Evolutionary conservation across 2,329 filamentous ascomycete genomes (phyloP).

Genomic region (Rhinocladiella similis): DNA sequence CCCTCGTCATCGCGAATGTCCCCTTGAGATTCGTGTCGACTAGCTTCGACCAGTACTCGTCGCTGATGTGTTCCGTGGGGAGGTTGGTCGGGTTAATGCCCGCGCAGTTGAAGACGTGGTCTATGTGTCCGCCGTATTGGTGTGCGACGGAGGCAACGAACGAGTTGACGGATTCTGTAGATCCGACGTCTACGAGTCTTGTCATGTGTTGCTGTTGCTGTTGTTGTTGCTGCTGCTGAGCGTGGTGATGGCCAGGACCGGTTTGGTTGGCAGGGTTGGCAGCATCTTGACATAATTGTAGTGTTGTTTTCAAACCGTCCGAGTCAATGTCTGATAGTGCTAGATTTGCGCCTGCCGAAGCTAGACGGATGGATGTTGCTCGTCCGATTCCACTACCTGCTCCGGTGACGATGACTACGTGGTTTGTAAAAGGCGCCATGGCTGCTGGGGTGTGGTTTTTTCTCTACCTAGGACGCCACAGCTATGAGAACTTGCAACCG

Average conservation of each 20-base stretch:
- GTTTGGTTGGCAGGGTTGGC: no score
- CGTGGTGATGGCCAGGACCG: no score
- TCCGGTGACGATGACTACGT: conserved; percentile 51
- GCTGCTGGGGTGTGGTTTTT: no score
- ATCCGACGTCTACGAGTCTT: conserved; percentile 23
- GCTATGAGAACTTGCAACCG: no score
- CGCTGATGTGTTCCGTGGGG: conserved; percentile 41
- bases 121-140: conserved; percentile 20
- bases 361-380: conserved; percentile 47
- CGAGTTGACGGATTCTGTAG: not conserved
- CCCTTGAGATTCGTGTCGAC: conserved; percentile 49
- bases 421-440: no score
- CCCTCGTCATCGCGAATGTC: conserved; percentile 47
- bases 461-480: no score
- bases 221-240: no score
- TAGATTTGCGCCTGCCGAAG: conserved; percentile 46
- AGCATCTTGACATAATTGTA: conserved; percentile 31
- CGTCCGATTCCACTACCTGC: conserved; percentile 52
- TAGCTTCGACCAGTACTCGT: conserved; percentile 51
- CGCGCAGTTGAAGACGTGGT: conserved; percentile 45
- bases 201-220: conserved; percentile 15
- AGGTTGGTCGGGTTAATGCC: conserved; percentile 51
- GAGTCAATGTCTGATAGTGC: conserved; percentile 51
- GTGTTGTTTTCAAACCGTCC: conserved; percentile 35
- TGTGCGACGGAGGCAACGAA: no score